Evolutionary conservation across 1,139 yeast genomes (phyloP), one percentile per base, ranked within the genome.

Genomic region (Geotrichum siamense): DNA sequence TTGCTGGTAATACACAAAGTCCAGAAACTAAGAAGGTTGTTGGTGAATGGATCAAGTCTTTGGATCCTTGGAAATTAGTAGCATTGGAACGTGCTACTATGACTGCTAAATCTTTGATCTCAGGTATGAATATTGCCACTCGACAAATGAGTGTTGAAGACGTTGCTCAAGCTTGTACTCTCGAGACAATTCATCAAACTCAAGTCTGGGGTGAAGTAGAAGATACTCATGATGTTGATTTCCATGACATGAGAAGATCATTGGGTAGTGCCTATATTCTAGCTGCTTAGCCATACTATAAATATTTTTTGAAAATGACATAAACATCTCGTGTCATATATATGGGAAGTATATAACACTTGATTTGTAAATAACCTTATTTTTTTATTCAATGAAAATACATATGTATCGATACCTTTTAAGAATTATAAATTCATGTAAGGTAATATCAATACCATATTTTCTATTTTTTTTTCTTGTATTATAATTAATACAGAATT

Each of bases 121-220:
- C 94, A n/a, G 66, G 58, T 30, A 59, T 64, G 63, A 65, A 71
- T 43, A 51, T 60, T 38, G 61, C 61, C 9, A 52, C 62, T 43
- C 59, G 55, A 55, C 59, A 52, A 52, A 62, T 61, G 42, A 55
- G 79, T 1, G 65, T 86, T 15, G 89, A 82, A 44, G 86, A 86
- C 50, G 72, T 89, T 27, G 80, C 91, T 1, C 78, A 77, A 57
- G 74, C 84, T 50, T 91, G 89, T 9, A 79, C 82, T 46, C 69
- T 91, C 56, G 98, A 91, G 60, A 81, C 82, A 5, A 79, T 81
- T 40, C 76, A 76, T 63, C 98, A 91, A 64, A 84, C 94, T 22
- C 78, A 76, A 32, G 75, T 79, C 57, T 91, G 98, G 98, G 98
- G 98, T 32, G 96, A 91, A 63, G 97, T 91, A 20, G 98, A 91